Conservation (phyloP, 495 filamentous ascomycete species). For the Xylaria longipes region DNA sequence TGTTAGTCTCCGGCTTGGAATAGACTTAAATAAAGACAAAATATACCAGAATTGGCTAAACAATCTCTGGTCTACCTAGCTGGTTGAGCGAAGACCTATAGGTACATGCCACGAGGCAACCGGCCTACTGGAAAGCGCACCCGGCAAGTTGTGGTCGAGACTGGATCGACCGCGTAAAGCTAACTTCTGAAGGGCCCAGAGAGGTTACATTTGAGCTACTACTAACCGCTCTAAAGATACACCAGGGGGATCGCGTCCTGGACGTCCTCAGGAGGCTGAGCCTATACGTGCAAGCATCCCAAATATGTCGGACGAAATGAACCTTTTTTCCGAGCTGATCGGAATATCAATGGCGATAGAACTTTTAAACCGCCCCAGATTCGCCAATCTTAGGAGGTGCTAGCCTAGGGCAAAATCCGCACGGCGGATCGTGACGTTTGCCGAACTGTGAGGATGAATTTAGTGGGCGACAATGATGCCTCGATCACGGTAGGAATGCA, state of each 20-base stretch:
- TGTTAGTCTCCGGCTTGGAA: background rate
- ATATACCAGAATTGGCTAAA: background rate
- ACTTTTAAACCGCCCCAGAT: background rate
- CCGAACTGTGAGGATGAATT: background rate
- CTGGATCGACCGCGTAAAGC: background rate
- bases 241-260: background rate
- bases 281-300: background rate
- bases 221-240: background rate
- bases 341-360: background rate
- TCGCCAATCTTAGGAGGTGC: background rate
- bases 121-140: background rate
- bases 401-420: background rate
- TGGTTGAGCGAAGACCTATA: background rate
- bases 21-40: background rate
- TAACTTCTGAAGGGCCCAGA: background rate
- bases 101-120: background rate
- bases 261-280: background rate
- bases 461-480: background rate
- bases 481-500: background rate
- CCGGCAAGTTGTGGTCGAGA: background rate
- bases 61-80: background rate
- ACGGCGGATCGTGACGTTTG: background rate
- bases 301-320: background rate
- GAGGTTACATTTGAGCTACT: background rate
- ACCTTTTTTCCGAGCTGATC: background rate